Evolutionary conservation across 768 basidiomycete species (phyloP).

Genomic region (Tylopilus balloui): DNA sequence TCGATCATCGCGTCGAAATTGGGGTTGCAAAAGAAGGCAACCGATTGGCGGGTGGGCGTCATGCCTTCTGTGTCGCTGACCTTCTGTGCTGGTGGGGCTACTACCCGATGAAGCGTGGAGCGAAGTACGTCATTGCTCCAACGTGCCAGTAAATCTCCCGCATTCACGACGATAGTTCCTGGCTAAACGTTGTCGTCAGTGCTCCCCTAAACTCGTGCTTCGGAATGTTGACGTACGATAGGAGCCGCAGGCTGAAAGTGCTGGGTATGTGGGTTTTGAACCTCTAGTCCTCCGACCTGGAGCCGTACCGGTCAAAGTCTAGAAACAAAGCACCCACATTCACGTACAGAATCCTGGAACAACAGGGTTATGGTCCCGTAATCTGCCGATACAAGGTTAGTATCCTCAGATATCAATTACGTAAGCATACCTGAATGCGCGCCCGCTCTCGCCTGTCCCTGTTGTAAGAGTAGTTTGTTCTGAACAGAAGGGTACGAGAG

Average conservation of each 20-base stretch:
- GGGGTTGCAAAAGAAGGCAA: conserved; percentile 87
- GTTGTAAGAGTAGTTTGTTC: conserved; percentile 47
- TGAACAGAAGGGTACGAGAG: conserved; percentile 79
- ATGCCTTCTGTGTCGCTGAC: conserved; percentile 47
- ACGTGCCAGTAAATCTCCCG: conserved; percentile 73
- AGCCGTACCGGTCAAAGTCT: conserved; percentile 1
- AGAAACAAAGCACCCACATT: neutral
- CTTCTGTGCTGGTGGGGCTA: conserved; percentile 57
- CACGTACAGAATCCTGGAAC: conserved; percentile 67
- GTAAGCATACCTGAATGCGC: conserved; percentile 61
- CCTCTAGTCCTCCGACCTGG: conserved; percentile 79
- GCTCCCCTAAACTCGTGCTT: neutral
- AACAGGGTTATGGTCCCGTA: conserved; percentile 79
- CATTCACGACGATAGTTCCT: conserved; percentile 78
- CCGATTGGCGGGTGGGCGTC: conserved; percentile 67
- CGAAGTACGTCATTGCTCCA: conserved; percentile 81
- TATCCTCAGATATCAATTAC: too few relatives aligned
- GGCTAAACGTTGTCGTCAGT: conserved; percentile 41
- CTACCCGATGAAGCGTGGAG: conserved; percentile 80
- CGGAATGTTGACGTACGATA: conserved; percentile 47
- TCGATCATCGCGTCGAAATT: conserved; percentile 64
- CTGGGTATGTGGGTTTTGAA: conserved; percentile 74
- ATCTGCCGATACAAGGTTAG: conserved; percentile 37
- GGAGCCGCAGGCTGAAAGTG: conserved; percentile 69
- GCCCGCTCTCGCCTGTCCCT: conserved; percentile 77